These are phyloP conservation scores for Talaromyces borbonicus DNA, from an alignment of 495 filamentous ascomycete genomes.

Conservation along the genomic window DNA sequence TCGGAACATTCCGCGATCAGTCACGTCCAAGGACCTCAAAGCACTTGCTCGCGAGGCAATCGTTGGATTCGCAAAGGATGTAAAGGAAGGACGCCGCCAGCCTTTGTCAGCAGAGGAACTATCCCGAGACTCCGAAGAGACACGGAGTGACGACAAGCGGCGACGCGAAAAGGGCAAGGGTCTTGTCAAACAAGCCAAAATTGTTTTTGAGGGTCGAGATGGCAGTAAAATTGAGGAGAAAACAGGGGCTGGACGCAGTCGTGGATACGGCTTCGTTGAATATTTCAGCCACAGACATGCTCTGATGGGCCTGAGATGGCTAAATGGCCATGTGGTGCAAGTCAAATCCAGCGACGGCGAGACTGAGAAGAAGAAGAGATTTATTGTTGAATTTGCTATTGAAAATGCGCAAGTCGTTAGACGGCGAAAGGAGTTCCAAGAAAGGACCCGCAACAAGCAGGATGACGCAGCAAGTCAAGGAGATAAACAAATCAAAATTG, in stretches of 20 bases:
- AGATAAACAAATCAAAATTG: conserved; percentile 14
- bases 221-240: conserved; percentile 71
- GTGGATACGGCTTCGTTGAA: conserved; percentile 97
- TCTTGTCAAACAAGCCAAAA: conserved; percentile 89
- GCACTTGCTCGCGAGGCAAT: conserved; percentile 79
- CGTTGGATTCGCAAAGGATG: conserved; percentile 87
- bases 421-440: conserved; percentile 62
- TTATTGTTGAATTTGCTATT: conserved; percentile 97
- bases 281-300: conserved; percentile 91
- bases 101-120: conserved; percentile 82
- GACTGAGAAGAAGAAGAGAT: conserved; percentile 57
- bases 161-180: conserved; percentile 80
- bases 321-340: conserved; percentile 74
- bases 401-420: conserved; percentile 93
- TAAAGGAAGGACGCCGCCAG: conserved; percentile 59
- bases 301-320: conserved; percentile 86
- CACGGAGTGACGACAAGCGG: conserved; percentile 62
- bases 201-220: conserved; percentile 79
- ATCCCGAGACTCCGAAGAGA: conserved; percentile 64
- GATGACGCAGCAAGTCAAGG: conserved; percentile 19
- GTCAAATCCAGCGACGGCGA: conserved; percentile 27
- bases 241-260: conserved; percentile 64
- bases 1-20: conserved; percentile 78
- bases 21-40: conserved; percentile 85
- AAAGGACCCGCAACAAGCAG: conserved; percentile 38